Evolutionary conservation across 2,329 filamentous ascomycete species (phyloP), one percentile per base, ranked within the genome.

Genomic region (Meredithiella fracta): DNA sequence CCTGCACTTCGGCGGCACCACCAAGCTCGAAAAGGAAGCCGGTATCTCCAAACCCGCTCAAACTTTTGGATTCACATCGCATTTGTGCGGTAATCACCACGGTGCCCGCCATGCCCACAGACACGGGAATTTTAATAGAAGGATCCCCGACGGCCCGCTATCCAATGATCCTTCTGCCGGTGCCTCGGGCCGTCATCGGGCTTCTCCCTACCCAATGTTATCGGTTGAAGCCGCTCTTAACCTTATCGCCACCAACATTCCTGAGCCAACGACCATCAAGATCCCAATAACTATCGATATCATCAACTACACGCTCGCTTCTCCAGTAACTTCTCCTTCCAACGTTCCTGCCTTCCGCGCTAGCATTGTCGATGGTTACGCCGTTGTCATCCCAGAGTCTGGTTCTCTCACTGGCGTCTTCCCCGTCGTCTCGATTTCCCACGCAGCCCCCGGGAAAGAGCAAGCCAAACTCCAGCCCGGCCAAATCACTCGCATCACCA

Each of bases 291-390:
- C 84, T 59, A 73, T 76, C 34, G 69, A 70, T 1, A 71, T 97
- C 0, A 78, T 91, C 1, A 88, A 88, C 6, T 79, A 77, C 7
- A 83, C 97, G 0, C 72, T 98, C 1, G 89, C 91, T 0, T 81
- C 89, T 65, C 85, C 94, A 61, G 83, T 98, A 23, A 78, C 73
- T 40, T 88, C 92, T 0, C 70, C 70, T 3, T 91, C 96, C 65
- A 80, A 84, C 6, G 92, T 98, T 0, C 92, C 92, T 0, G 92
- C 91, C 0, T 98, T 94, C 69, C 76, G 89, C 58, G 92, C 92
- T 17, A 97, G 91, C 65, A 97, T 96, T 42, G 92, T 98, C 0
- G 92, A 98, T 67, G 92, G 92, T 1, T 98, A 98, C 65, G 92
- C 92, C 1, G 78, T 94, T 0, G 80, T 90, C 38, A 83, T 80